phyloP scores from a whole-genome alignment of 2,329 filamentous ascomycete genomes.

The Cercospora sp. region DNA sequence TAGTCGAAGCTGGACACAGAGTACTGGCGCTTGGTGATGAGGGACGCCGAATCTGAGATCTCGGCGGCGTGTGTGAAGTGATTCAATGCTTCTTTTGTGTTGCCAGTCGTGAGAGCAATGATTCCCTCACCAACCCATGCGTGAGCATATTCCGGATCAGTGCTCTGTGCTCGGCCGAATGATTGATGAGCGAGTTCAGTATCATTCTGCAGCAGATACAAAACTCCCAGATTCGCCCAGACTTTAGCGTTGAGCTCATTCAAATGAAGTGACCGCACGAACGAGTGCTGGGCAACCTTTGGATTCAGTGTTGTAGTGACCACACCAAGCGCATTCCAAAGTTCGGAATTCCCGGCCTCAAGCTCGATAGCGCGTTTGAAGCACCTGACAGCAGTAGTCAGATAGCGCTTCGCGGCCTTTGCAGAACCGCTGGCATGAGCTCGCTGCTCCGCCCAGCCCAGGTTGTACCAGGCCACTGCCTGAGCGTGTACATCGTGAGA shows the following conservation, averaged over 20 bases:
- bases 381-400: slow-evolving; percentile 79
- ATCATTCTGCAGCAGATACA: slow-evolving; percentile 84
- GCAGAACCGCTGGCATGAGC: slow-evolving; percentile 65
- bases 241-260: slow-evolving; percentile 78
- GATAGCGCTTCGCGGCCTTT: slow-evolving; percentile 64
- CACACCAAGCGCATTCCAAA: slow-evolving; percentile 95
- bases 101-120: slow-evolving; percentile 73
- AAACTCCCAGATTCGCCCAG: slow-evolving; percentile 87
- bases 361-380: slow-evolving; percentile 97
- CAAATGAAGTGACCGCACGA: slow-evolving; percentile 86
- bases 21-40: slow-evolving; percentile 75
- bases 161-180: slow-evolving; percentile 87
- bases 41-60: slow-evolving; percentile 75
- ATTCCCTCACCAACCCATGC: slow-evolving; percentile 94
- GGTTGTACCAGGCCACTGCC: slow-evolving; percentile 94
- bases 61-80: slow-evolving; percentile 95
- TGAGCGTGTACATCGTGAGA: slow-evolving; percentile 78
- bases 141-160: slow-evolving; percentile 88
- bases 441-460: slow-evolving; percentile 89
- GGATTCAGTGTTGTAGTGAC: slow-evolving; percentile 84
- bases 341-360: slow-evolving; percentile 89
- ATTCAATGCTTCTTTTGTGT: slow-evolving; percentile 72
- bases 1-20: slow-evolving; percentile 80
- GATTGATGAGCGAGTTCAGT: slow-evolving; percentile 81
- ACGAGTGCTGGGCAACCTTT: slow-evolving; percentile 86